Evolutionary conservation across 768 basidiomycete genomes (phyloP).

Genomic region (Boletus vinaceobasis): DNA sequence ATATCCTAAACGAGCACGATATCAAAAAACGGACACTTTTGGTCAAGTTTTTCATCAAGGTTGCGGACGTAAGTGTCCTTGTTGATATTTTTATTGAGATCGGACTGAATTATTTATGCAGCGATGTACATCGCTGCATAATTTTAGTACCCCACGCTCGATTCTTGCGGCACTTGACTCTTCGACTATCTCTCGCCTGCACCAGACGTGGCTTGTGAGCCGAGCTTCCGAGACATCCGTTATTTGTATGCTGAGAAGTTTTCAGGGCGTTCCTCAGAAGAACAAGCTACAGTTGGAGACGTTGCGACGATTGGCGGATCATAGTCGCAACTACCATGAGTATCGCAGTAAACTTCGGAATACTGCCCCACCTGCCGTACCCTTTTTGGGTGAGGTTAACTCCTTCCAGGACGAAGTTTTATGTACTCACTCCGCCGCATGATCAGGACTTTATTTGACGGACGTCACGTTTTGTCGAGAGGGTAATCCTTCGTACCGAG

Average conservation of each 20-base stretch:
- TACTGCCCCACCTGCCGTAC: slow-evolving; percentile 88
- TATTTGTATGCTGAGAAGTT: slow-evolving; percentile 7
- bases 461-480: slow-evolving; percentile 95
- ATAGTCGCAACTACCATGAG: slow-evolving; percentile 85
- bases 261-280: slow-evolving; percentile 80
- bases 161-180: slow-evolving; percentile 94
- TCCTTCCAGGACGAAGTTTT: neutral
- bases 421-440: slow-evolving; percentile 13
- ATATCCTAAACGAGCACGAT: slow-evolving; percentile 87
- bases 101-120: slow-evolving; percentile 31
- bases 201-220: slow-evolving; percentile 91
- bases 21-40: slow-evolving; percentile 74
- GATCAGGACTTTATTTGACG: slow-evolving; percentile 75
- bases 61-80: slow-evolving; percentile 69
- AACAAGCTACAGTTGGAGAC: slow-evolving; percentile 74
- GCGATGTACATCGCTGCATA: slow-evolving; percentile 81
- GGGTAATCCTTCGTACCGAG: slow-evolving; percentile 84
- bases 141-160: slow-evolving; percentile 91
- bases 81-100: slow-evolving; percentile 5
- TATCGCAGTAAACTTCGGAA: slow-evolving; percentile 86
- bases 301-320: slow-evolving; percentile 84
- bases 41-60: slow-evolving; percentile 91
- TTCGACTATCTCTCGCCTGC: slow-evolving; percentile 87
- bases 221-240: neutral
- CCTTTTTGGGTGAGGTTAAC: slow-evolving; percentile 74